Percentiles rank a stretch among this genome's conserved stretches.
Conservation (phyloP, 257 asterid genomes). For the Nicotiana tabacum region DNA sequence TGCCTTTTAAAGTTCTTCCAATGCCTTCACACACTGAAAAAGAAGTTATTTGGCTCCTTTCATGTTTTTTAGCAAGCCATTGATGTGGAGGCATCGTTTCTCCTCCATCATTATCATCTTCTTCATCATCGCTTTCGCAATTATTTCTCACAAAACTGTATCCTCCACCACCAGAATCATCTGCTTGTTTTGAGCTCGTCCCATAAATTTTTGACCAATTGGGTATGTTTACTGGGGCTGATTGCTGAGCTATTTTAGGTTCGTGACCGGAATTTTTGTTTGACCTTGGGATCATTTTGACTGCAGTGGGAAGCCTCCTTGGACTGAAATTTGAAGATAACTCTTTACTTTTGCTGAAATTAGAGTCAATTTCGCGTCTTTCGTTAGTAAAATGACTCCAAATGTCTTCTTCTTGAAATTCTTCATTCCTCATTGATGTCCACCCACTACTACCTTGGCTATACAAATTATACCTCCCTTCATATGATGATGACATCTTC, state of each 20-base stretch:
- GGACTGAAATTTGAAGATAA: conserved; percentile 3
- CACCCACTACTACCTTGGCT: conserved; percentile 47
- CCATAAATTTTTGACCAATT: conserved; percentile 64
- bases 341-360: conserved; percentile 4
- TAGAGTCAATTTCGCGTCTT: conserved; percentile 15
- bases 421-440: conserved; percentile 49
- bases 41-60: conserved; percentile 30
- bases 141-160: conserved; percentile 6
- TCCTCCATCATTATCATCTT: conserved; percentile 15
- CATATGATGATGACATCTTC: conserved; percentile 26
- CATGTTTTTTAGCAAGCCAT: conserved; percentile 43
- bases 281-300: conserved; percentile 32
- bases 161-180: background rate
- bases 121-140: conserved; percentile 37
- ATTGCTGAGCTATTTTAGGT: conserved; percentile 17
- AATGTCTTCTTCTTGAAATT: conserved; percentile 51
- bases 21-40: conserved; percentile 64
- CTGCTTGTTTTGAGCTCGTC: background rate
- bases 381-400: conserved; percentile 29
- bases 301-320: conserved; percentile 24
- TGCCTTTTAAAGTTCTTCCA: conserved; percentile 70
- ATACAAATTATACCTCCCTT: conserved; percentile 25
- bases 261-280: conserved; percentile 19
- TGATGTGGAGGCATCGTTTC: conserved; percentile 56
- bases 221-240: conserved; percentile 28